phyloP scores from a whole-genome alignment of 495 filamentous ascomycete species.

The Neurospora tetraspora region DNA sequence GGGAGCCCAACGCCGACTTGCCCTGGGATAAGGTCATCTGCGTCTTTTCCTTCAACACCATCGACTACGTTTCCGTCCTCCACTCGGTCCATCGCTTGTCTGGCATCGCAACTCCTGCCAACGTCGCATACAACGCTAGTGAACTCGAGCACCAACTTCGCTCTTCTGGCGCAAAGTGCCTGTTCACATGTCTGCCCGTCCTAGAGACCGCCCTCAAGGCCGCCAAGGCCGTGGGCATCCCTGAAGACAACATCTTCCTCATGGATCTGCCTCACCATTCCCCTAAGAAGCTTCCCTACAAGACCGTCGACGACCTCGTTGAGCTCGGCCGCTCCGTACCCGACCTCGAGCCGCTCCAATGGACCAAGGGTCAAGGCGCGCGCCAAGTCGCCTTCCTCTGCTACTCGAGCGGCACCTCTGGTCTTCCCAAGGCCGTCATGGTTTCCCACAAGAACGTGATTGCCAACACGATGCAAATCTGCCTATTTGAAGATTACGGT shows the following conservation, averaged over 20 bases:
- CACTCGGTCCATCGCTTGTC: constrained; percentile 70
- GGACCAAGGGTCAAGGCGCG: constrained; percentile 64
- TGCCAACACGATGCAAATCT: constrained; percentile 63
- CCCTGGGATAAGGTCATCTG: constrained; percentile 83
- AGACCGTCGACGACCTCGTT: constrained; percentile 62
- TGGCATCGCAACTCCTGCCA: constrained; percentile 70
- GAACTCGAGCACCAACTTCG: constrained; percentile 75
- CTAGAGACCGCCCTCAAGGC: constrained; percentile 61
- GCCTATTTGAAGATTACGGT: constrained; percentile 40
- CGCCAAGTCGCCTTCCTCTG: constrained; percentile 75
- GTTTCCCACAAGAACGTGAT: constrained; percentile 86
- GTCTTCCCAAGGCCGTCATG: constrained; percentile 93
- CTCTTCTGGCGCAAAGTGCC: constrained; percentile 60
- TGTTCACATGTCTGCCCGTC: constrained; percentile 74
- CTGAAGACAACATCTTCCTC: constrained; percentile 64
- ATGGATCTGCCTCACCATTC: constrained; percentile 55
- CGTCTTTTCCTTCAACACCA: constrained; percentile 71
- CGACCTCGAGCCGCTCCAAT: constrained; percentile 53
- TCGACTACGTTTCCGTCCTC: constrained; percentile 67
- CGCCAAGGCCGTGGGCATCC: constrained; percentile 55
- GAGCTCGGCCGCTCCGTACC: constrained; percentile 52
- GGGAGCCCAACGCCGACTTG: constrained; percentile 60
- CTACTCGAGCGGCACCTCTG: constrained; percentile 84
- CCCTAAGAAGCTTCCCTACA: constrained; percentile 42
- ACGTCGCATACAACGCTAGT: constrained; percentile 65